Evolutionary conservation across 1,284 basidiomycete genomes (phyloP), one percentile per base, ranked within the genome.

Genomic region (Mycena citricolor): DNA sequence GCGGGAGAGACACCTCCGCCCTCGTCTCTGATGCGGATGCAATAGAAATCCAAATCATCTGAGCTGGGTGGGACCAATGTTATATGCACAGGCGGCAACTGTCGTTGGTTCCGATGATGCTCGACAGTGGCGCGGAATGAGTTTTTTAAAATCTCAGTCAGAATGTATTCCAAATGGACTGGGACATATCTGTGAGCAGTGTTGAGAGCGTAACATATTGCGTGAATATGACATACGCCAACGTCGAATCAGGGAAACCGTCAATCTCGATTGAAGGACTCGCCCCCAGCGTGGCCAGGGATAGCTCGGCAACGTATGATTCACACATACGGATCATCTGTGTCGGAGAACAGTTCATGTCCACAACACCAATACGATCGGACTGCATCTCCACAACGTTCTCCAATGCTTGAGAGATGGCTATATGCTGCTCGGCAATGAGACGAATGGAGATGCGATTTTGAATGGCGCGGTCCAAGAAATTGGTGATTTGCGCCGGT

Each of bases 401-500:
- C 38, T 66, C 61, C 39, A 90, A 63, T 1, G 82, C 81, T 39
- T 77, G 76, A 3, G 88, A 87, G 16, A 94, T 71, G 2, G 90
- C 83, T 29, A 95, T 85, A 60, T 95, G 93, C 60, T 95, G 93
- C 61, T 95, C 92, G 31, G 91, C 93, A 52, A 94, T 92, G 40
- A 95, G 71, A 14, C 92, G 84, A 22, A 94, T 84, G 23, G 88
- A 89, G 45, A 94, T 92, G 32, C 92, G 81, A 56, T 84, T 90
- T 23, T 86, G 83, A 57, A 95, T 93, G 14, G 90, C 84, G 19
- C 82, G 81, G 59, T 95, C 87, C 23, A 95, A 67, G 61, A 94
- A 95, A 37, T 74, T 71, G 57, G 78, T 83, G 48, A 92, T 84
- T 55, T 89, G 81, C 17, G 74, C 72, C 2, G 86, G 76, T 6